Evolutionary conservation across 2,329 filamentous ascomycete species (phyloP).

Genomic region (Biscogniauxia mediterranea): DNA sequence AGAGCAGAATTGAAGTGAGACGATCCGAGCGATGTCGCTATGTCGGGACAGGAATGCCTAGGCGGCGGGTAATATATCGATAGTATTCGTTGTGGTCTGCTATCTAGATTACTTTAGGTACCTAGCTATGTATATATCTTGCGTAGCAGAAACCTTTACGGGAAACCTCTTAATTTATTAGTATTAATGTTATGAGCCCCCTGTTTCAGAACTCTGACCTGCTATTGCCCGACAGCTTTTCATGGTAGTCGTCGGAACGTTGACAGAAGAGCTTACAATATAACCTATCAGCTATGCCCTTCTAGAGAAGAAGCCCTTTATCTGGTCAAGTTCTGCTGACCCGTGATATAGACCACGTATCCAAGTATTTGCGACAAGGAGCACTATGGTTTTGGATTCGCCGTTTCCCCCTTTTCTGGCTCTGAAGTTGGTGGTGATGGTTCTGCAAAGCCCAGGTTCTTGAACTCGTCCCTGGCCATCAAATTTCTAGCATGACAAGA

Average conservation of each 20-base stretch:
- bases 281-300: background rate
- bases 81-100: too few species aligned
- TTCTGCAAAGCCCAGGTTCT: constrained; percentile 75
- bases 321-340: too few species aligned
- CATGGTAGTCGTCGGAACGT: background rate
- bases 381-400: background rate
- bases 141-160: background rate
- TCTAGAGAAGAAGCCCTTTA: background rate
- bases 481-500: constrained; percentile 62
- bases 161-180: background rate
- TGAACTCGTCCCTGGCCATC: constrained; percentile 94
- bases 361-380: background rate
- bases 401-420: constrained; percentile 29
- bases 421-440: constrained; percentile 17
- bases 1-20: background rate
- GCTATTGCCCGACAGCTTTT: background rate
- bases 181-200: background rate
- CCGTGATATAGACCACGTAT: too few species aligned
- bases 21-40: background rate
- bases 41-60: too few species aligned
- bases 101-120: too few species aligned
- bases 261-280: background rate
- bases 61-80: too few species aligned
- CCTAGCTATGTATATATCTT: background rate
- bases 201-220: background rate